Base-by-base conservation (phyloP, 2,329 filamentous ascomycete species). In the Xylaria multiplex region DNA sequence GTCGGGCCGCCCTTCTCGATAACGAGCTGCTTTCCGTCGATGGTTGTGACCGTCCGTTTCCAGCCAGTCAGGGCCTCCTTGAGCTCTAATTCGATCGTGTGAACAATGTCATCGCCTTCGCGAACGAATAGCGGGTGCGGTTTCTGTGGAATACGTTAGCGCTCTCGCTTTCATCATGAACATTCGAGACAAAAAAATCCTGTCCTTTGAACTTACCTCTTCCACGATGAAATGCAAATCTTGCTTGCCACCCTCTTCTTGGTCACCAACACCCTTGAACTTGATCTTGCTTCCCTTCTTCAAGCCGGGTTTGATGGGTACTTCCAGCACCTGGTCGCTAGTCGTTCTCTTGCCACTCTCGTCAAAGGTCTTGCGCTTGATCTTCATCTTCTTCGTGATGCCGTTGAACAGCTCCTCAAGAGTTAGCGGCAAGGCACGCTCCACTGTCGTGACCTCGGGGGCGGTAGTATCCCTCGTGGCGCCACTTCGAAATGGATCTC, bases 211-310 rank as follows among this genome's bases (percentile, higher is more conserved):
- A 59, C 90, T 84, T 87, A 94, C 93, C 90, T 97, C 95, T 79
- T 93, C 91, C 24, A 99, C 88, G 65, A 99, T 91, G 74, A 99
- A 97, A 78, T 97, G 94, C 59, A 99, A 81, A 79, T 99, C 96
- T 79, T 99, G 96, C 65, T 93, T 92, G 14, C 95, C 95, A 48
- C 96, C 96, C 76, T 98, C 96, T 68, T 97, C 93, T 78, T 98
- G 94, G 79, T 99, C 96, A 11, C 96, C 96, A n/a, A 99, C 94
- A 48, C 95, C 93, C 76, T 92, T 92, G 77, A 97, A 99, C 81
- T 97, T 97, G 80, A 99, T 97, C 85, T 98, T 99, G 76, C 93
- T 97, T 35, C 96, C 96, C 73, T 96, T 94, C 82, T 98, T 97
- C 80, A 98, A 82, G 65, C 96, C 96, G 6, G 93, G 90, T 82